Percentiles rank a stretch among this genome's conserved stretches.
These are phyloP conservation scores for Ophiostoma fasciatum DNA, from an alignment of 2,329 filamentous ascomycete species.

Conservation along the genomic window DNA sequence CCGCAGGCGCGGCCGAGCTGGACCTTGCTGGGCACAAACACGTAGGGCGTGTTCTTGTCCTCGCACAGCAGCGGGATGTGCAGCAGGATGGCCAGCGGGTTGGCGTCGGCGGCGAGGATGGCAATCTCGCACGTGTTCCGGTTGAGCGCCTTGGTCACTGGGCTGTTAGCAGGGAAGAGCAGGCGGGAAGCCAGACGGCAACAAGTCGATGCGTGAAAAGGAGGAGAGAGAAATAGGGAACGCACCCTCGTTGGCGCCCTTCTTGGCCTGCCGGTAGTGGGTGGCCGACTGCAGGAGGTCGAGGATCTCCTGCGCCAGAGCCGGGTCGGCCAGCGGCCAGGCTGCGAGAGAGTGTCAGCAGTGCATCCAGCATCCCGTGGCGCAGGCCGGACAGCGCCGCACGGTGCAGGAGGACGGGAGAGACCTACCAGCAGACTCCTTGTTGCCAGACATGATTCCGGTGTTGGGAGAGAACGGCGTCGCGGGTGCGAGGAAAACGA, in stretches of 20 bases:
- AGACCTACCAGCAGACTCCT: slow-evolving; percentile 8
- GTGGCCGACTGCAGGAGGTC: slow-evolving; percentile 62
- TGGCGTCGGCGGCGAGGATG: slow-evolving; percentile 77
- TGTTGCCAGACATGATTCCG: slow-evolving; percentile 6
- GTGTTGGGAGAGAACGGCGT: not conserved
- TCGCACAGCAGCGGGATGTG: slow-evolving; percentile 82
- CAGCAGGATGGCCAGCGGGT: slow-evolving; percentile 73
- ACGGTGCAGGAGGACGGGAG: not conserved
- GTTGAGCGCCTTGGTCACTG: slow-evolving; percentile 73
- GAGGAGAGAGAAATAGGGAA: not conserved
- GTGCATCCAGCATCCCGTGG: too few relatives aligned
- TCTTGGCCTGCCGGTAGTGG: slow-evolving; percentile 66
- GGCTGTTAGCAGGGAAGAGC: too few relatives aligned
- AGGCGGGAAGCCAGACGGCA: too few relatives aligned
- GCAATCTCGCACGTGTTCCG: slow-evolving; percentile 83
- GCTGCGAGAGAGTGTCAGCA: slow-evolving; percentile 5
- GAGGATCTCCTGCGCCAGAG: slow-evolving; percentile 50
- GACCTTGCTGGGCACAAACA: slow-evolving; percentile 14
- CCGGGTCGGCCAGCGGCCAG: slow-evolving; percentile 15
- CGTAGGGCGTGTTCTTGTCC: slow-evolving; percentile 44
- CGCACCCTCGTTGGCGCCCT: slow-evolving; percentile 61
- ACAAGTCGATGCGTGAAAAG: not conserved
- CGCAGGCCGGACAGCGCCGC: too few relatives aligned
- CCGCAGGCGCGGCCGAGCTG: slow-evolving; percentile 62
- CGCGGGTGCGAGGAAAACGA: not conserved